Conservation (phyloP, 2,329 filamentous ascomycete genomes). For the Trichoderma harzianum region DNA sequence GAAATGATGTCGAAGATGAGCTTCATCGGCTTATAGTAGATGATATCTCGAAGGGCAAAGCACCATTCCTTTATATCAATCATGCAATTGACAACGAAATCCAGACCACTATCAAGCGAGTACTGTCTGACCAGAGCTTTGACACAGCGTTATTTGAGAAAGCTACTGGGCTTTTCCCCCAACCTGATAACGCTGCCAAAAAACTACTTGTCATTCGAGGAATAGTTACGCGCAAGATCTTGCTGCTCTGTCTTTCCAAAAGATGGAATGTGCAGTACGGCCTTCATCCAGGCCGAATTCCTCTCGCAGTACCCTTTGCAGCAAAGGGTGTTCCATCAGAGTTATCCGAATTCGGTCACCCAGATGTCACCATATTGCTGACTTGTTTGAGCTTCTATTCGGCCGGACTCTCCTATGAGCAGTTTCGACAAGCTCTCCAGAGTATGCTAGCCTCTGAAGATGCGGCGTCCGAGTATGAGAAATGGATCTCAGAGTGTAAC, state of each 20-base stretch:
- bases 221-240: conserved; percentile 35
- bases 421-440: conserved; percentile 49
- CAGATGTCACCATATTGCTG: conserved; percentile 61
- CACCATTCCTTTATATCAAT: not conserved
- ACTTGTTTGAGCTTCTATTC: conserved; percentile 69
- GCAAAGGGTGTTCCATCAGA: conserved; percentile 53
- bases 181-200: not conserved
- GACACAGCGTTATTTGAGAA: not conserved
- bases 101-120: conserved; percentile 18
- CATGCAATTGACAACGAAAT: not conserved
- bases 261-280: conserved; percentile 67
- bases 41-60: conserved; percentile 38
- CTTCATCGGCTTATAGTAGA: conserved; percentile 39
- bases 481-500: conserved; percentile 40
- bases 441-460: conserved; percentile 52
- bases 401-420: conserved; percentile 46
- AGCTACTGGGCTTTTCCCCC: not conserved
- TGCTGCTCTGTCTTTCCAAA: conserved; percentile 59
- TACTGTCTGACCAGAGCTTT: not conserved
- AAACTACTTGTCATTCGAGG: conserved; percentile 6
- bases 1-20: conserved; percentile 43
- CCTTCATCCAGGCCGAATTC: conserved; percentile 50
- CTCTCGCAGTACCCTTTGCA: conserved; percentile 53
- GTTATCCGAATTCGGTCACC: conserved; percentile 65
- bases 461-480: conserved; percentile 53